Evolutionary conservation across 2,329 filamentous ascomycete species (phyloP).

Genomic region (Trichoderma breve): DNA sequence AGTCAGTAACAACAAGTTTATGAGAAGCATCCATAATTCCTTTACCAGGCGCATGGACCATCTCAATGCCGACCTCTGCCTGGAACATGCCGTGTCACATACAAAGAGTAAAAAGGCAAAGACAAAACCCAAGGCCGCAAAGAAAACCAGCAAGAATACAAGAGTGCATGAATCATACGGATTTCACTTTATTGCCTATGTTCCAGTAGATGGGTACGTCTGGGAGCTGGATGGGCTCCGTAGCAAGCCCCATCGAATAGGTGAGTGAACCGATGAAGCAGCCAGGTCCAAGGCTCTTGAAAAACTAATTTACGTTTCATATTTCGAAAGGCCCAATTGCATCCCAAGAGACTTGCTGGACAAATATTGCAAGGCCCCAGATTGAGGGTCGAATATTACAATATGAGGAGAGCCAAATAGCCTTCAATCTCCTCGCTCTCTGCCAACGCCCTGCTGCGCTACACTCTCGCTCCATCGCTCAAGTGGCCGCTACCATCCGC

Average conservation of each 20-base stretch:
- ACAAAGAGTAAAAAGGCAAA: slow-evolving; percentile 35
- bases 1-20: slow-evolving; percentile 70
- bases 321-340: slow-evolving; percentile 24
- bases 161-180: slow-evolving; percentile 56
- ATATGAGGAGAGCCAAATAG: slow-evolving; percentile 62
- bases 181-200: slow-evolving; percentile 88
- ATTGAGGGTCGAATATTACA: slow-evolving; percentile 67
- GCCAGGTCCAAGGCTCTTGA: background rate
- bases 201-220: slow-evolving; percentile 69
- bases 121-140: slow-evolving; percentile 36
- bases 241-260: slow-evolving; percentile 55
- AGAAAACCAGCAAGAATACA: slow-evolving; percentile 40
- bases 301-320: background rate
- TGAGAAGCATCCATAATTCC: slow-evolving; percentile 83
- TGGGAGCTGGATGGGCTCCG: slow-evolving; percentile 91
- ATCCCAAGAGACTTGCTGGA: slow-evolving; percentile 54
- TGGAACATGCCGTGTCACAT: slow-evolving; percentile 55
- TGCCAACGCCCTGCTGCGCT: slow-evolving; percentile 61
- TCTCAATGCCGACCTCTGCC: slow-evolving; percentile 65
- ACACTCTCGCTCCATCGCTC: slow-evolving; percentile 47
- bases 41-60: slow-evolving; percentile 79
- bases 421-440: slow-evolving; percentile 77
- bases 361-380: slow-evolving; percentile 59
- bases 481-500: slow-evolving; percentile 41
- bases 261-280: slow-evolving; percentile 24